These are phyloP conservation scores for Digitaria exilis DNA, from an alignment of 202 grass and related monocot species.

Conservation along the genomic window DNA sequence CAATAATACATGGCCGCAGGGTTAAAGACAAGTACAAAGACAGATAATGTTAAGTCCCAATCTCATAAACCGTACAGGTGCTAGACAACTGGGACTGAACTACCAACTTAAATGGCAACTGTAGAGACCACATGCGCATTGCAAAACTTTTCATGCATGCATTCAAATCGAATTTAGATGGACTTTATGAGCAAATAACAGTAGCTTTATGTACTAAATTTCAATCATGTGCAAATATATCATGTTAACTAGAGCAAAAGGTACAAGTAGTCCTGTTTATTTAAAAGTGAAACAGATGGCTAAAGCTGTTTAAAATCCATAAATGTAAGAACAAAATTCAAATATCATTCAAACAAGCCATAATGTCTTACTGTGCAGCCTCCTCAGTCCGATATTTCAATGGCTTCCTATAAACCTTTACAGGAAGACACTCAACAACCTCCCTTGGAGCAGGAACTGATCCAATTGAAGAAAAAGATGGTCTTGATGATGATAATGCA, in stretches of 20 bases:
- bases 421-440: conserved; percentile 80
- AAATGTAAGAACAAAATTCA: conserved; percentile 18
- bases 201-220: conserved; percentile 7
- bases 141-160: neutral
- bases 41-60: conserved; percentile 1
- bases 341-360: conserved; percentile 1
- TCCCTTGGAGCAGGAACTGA: conserved; percentile 92
- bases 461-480: conserved; percentile 91
- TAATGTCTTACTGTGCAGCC: conserved; percentile 68
- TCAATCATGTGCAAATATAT: neutral
- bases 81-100: conserved; percentile 22
- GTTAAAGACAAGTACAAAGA: conserved; percentile 1
- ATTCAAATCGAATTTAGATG: neutral
- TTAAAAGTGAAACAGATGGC: neutral
- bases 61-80: neutral
- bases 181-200: conserved; percentile 18
- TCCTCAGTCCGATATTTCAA: conserved; percentile 68
- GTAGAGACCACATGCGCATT: conserved; percentile 5
- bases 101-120: conserved; percentile 38
- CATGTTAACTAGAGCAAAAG: neutral
- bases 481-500: conserved; percentile 76
- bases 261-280: neutral
- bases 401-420: conserved; percentile 78
- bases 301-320: conserved; percentile 15
- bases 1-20: conserved; percentile 24